Evolutionary conservation across 192 early-diverging fungal species (phyloP).

Genomic region (Coemansia sp.): DNA sequence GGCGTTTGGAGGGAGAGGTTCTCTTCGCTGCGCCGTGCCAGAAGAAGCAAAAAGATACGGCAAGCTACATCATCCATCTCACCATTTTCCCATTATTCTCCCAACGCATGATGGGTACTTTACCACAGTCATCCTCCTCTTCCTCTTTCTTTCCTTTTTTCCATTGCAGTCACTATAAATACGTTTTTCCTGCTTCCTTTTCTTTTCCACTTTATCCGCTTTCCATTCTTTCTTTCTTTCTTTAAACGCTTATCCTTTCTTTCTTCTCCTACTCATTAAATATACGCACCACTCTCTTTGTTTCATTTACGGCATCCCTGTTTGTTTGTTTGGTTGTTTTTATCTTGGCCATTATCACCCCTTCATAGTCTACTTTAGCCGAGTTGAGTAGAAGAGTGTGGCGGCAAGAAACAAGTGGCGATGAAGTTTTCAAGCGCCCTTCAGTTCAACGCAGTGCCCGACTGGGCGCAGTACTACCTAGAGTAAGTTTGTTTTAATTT

Average conservation of each 20-base stretch:
- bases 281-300: neutral
- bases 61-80: no score
- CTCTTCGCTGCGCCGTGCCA: no score
- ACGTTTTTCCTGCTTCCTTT: neutral
- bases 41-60: no score
- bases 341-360: neutral
- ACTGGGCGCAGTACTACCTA: slow-evolving; percentile 79
- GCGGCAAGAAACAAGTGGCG: neutral
- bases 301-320: neutral
- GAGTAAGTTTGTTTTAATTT: slow-evolving; percentile 54
- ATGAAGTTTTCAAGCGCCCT: slow-evolving; percentile 96
- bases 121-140: neutral
- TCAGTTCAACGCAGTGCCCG: slow-evolving; percentile 87
- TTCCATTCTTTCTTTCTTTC: neutral
- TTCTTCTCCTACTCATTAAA: neutral
- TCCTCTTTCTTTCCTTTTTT: slow-evolving; percentile 4
- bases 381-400: neutral
- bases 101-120: neutral
- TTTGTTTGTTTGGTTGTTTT: neutral
- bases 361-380: neutral
- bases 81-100: neutral
- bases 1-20: no score
- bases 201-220: neutral
- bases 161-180: neutral
- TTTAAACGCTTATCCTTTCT: neutral